Conservation (phyloP, 1,284 basidiomycete genomes). For the Rhodotorula sp. region DNA sequence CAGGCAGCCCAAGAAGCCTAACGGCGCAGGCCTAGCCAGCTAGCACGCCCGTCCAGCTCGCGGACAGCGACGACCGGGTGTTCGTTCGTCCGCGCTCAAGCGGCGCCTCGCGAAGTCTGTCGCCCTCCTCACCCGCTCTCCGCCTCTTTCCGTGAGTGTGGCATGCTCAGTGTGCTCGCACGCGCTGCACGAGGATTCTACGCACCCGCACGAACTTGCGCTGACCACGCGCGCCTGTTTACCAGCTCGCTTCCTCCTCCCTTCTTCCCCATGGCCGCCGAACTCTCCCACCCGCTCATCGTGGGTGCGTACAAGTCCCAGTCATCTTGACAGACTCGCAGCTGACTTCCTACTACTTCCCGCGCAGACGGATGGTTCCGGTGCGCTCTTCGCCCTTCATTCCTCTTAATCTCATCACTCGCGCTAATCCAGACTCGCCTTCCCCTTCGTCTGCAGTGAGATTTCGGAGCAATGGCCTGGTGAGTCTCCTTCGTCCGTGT, state of each 20-base stretch:
- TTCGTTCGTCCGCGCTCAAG: no score
- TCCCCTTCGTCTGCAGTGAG: conserved; percentile 59
- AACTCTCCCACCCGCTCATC: conserved; percentile 49
- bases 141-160: no score
- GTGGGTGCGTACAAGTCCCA: conserved; percentile 16
- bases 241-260: neutral
- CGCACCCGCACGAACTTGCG: neutral
- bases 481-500: conserved; percentile 46
- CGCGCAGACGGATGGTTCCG: conserved; percentile 35
- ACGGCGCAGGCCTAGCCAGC: no score
- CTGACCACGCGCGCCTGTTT: neutral
- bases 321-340: accelerated
- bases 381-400: conserved; percentile 1
- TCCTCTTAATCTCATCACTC: no score
- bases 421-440: neutral
- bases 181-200: neutral
- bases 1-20: no score
- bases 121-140: no score
- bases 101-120: no score
- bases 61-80: no score
- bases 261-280: conserved; percentile 21
- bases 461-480: conserved; percentile 95
- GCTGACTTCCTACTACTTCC: neutral
- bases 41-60: no score
- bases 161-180: neutral